These are phyloP conservation scores for Canariomyces notabilis DNA, from an alignment of 2,329 filamentous ascomycete species.

Conservation along the genomic window DNA sequence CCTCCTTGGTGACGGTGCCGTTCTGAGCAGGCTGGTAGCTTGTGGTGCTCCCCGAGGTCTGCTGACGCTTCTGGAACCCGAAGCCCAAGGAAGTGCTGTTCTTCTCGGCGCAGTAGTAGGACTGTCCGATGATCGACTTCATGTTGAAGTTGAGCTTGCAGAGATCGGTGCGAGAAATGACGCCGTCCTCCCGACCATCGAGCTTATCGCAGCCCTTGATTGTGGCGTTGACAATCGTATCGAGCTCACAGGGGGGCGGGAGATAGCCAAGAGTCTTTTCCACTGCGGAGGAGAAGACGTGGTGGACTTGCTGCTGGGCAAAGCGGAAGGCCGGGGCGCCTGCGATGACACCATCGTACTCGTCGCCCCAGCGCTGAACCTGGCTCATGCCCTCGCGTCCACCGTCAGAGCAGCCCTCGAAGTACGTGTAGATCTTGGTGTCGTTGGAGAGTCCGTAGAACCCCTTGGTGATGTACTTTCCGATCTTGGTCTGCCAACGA, in stretches of 20 bases:
- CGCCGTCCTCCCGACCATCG: constrained; percentile 22
- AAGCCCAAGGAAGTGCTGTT: no score
- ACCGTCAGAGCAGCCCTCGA: constrained; percentile 40
- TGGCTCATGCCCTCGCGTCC: constrained; percentile 46
- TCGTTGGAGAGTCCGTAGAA: constrained; percentile 33
- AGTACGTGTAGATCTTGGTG: constrained; percentile 42
- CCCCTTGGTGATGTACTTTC: constrained; percentile 38
- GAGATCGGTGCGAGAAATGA: constrained; percentile 25
- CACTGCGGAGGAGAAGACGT: constrained; percentile 36
- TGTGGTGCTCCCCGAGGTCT: no score
- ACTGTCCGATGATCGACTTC: constrained; percentile 40
- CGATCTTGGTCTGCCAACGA: no score
- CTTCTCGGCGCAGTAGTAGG: constrained; percentile 32
- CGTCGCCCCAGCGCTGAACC: constrained; percentile 35
- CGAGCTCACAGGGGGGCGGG: constrained; percentile 31
- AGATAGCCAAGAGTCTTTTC: constrained; percentile 36
- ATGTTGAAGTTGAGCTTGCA: constrained; percentile 41
- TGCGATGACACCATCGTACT: constrained; percentile 41
- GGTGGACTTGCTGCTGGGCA: constrained; percentile 41
- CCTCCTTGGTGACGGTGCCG: no score
- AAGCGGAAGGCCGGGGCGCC: constrained; percentile 46
- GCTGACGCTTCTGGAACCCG: no score
- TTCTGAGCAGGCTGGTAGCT: no score
- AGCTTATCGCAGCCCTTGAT: constrained; percentile 23
- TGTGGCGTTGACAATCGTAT: constrained; percentile 16